Conservation (phyloP, 495 filamentous ascomycete species). For the Immersiella caudata region DNA sequence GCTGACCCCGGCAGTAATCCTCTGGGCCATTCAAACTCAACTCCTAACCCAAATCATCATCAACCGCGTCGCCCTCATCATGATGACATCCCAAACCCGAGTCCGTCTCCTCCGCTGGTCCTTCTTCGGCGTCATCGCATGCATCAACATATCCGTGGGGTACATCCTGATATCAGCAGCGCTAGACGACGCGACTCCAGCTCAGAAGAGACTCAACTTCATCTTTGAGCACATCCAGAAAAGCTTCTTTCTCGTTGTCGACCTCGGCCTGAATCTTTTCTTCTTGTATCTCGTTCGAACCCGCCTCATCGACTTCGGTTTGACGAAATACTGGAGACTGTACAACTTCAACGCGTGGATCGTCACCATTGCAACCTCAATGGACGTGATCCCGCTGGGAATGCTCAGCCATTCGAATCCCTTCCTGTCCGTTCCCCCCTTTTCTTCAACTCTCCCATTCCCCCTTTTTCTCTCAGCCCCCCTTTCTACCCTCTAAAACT, state of each 20-base stretch:
- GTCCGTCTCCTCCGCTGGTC: slow-evolving; percentile 32
- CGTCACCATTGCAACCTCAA: slow-evolving; percentile 44
- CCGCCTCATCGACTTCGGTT: slow-evolving; percentile 44
- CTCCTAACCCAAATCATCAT: slow-evolving; percentile 46
- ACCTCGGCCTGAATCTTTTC: slow-evolving; percentile 47
- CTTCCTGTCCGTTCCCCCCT: neutral
- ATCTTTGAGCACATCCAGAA: slow-evolving; percentile 51
- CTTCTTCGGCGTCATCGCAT: slow-evolving; percentile 36
- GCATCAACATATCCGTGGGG: slow-evolving; percentile 45
- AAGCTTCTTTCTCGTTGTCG: slow-evolving; percentile 45
- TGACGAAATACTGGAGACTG: slow-evolving; percentile 48
- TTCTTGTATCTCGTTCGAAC: slow-evolving; percentile 47
- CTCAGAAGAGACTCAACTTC: slow-evolving; percentile 35
- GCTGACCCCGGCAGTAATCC: slow-evolving; percentile 3
- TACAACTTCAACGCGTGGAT: slow-evolving; percentile 50
- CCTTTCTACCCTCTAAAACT: no score
- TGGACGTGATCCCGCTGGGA: slow-evolving; percentile 39
- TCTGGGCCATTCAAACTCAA: slow-evolving; percentile 38
- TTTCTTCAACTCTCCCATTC: neutral
- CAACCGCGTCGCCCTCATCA: slow-evolving; percentile 44
- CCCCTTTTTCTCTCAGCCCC: neutral
- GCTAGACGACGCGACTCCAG: neutral
- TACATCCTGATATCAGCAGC: slow-evolving; percentile 46
- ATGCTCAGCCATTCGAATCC: neutral
- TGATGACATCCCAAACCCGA: slow-evolving; percentile 28